These are phyloP conservation scores for Macrophomina tecta DNA, from an alignment of 2,329 filamentous ascomycete genomes.

Conservation along the genomic window DNA sequence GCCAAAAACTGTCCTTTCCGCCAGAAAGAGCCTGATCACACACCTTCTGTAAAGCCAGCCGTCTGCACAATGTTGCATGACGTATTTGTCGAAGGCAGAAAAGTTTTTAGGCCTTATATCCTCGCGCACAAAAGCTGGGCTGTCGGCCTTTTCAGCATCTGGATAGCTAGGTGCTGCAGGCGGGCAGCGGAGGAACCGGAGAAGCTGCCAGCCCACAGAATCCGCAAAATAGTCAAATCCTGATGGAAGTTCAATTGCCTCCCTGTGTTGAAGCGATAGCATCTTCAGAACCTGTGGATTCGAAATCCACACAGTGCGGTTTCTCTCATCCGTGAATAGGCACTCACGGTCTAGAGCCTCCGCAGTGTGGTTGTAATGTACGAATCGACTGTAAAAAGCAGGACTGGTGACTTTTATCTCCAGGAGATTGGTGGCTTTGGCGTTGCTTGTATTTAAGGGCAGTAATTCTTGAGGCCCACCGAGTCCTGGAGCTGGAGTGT, in stretches of 20 bases:
- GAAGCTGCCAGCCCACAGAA: slow-evolving; percentile 44
- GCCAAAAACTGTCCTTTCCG: slow-evolving; percentile 47
- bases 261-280: slow-evolving; percentile 44
- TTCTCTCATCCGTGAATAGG: slow-evolving; percentile 58
- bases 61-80: slow-evolving; percentile 31
- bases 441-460: slow-evolving; percentile 39
- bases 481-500: slow-evolving; percentile 58
- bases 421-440: slow-evolving; percentile 46
- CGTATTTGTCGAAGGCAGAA: slow-evolving; percentile 50
- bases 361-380: slow-evolving; percentile 66
- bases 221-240: slow-evolving; percentile 29
- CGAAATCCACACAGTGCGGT: slow-evolving; percentile 64
- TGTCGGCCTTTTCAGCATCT: not conserved
- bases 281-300: slow-evolving; percentile 51
- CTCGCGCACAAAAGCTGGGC: slow-evolving; percentile 32
- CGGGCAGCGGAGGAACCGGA: slow-evolving; percentile 48
- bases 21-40: slow-evolving; percentile 50
- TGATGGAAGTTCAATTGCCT: slow-evolving; percentile 15
- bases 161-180: slow-evolving; percentile 47
- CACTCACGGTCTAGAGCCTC: slow-evolving; percentile 68
- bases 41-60: slow-evolving; percentile 45
- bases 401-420: slow-evolving; percentile 68
- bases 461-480: slow-evolving; percentile 32
- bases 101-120: slow-evolving; percentile 47
- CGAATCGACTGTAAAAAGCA: slow-evolving; percentile 70